Evolutionary conservation across 1,284 basidiomycete species (phyloP).

Genomic region (Austropuccinia psidii): DNA sequence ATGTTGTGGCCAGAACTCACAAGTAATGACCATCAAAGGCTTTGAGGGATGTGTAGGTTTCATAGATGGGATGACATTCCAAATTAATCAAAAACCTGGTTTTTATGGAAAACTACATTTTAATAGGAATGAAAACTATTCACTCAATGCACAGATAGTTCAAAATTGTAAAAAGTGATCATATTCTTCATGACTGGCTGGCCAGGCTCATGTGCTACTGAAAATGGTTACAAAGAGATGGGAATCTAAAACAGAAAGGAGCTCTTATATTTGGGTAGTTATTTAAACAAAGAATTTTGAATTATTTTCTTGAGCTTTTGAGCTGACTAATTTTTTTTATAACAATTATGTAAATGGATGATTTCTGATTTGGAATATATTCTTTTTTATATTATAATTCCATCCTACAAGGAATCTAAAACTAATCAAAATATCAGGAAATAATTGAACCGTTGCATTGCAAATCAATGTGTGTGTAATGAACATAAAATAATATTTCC

Average conservation of each 20-base stretch:
- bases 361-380: neutral
- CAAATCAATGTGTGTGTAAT: neutral
- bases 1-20: neutral
- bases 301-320: too few species aligned
- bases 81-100: neutral
- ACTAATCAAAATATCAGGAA: neutral
- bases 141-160: neutral
- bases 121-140: neutral
- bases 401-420: neutral
- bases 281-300: too few species aligned
- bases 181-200: neutral
- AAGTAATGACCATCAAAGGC: neutral
- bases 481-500: neutral
- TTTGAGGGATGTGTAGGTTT: neutral
- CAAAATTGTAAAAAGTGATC: neutral
- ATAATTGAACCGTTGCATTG: slow-evolving; percentile 12
- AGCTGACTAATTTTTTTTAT: too few species aligned
- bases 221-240: neutral
- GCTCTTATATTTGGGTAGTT: neutral
- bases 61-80: neutral
- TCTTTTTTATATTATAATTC: neutral
- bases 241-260: neutral
- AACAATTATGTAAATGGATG: neutral
- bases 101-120: neutral
- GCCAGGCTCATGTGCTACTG: neutral